A percentile compares a stretch with the other conserved stretches of the same genome.
Conservation (phyloP, 2,329 filamentous ascomycete genomes). For the Trichoderma arundinaceum region DNA sequence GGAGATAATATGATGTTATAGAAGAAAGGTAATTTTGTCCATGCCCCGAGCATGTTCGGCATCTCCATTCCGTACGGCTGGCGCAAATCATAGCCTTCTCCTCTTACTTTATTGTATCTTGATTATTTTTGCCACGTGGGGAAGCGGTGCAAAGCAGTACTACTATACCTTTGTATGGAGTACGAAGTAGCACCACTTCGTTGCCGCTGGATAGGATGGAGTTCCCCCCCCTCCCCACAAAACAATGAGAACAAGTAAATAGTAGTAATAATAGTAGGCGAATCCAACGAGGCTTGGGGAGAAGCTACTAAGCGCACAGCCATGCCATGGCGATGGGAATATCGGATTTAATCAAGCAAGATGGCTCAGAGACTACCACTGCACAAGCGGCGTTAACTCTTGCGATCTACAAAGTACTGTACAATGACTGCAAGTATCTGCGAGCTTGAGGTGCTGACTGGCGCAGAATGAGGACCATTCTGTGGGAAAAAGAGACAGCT, state of each 20-base stretch:
- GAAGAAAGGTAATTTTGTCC: not conserved
- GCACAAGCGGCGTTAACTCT: not conserved
- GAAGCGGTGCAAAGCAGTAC: too few relatives aligned
- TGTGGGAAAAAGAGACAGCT: not conserved
- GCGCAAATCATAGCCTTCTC: not conserved
- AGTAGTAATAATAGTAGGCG: too few relatives aligned
- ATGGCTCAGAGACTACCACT: not conserved
- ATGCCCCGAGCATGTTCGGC: not conserved
- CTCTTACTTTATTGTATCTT: not conserved
- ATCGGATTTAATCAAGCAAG: not conserved
- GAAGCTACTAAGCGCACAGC: conserved; percentile 3
- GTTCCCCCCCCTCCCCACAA: not conserved
- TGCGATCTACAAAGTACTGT: not conserved
- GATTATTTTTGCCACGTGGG: conserved; percentile 8
- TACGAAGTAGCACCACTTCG: too few relatives aligned
- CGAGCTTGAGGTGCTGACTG: not conserved
- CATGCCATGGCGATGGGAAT: not conserved
- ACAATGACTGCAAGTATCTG: not conserved
- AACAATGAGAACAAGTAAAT: not conserved
- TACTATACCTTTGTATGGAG: too few relatives aligned
- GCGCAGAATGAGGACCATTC: conserved; percentile 11
- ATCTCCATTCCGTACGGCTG: not conserved
- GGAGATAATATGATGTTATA: not conserved
- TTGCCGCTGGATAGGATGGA: too few relatives aligned
- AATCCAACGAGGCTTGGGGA: conserved; percentile 19